A percentile compares a stretch with the other conserved stretches of the same genome.
These are phyloP conservation scores for Exophiala aquamarina DNA, from an alignment of 2,329 filamentous ascomycete species.

Conservation along the genomic window DNA sequence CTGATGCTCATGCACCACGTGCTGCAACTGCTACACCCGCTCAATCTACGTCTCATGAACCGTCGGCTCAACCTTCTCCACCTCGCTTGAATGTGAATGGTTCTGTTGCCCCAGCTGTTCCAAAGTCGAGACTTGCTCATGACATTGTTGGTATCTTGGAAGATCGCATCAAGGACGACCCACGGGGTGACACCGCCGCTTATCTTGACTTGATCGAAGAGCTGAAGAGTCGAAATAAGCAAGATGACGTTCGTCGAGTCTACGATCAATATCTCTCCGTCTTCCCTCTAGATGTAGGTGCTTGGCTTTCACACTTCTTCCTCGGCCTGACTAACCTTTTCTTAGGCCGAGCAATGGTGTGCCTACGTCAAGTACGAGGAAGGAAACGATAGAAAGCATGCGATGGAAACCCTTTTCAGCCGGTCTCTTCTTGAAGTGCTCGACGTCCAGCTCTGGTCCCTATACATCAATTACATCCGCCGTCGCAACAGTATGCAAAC, in stretches of 20 bases:
- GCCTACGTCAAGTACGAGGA: constrained; percentile 88
- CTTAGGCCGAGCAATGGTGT: constrained; percentile 86
- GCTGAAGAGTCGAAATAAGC: constrained; percentile 75
- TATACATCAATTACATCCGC: constrained; percentile 93
- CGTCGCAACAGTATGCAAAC: constrained; percentile 83
- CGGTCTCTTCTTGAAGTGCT: constrained; percentile 75
- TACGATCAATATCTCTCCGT: constrained; percentile 86
- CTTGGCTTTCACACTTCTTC: constrained; percentile 10
- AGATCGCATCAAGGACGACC: constrained; percentile 87
- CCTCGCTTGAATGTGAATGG: constrained; percentile 26
- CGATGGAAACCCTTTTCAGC: constrained; percentile 80
- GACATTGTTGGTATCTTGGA: constrained; percentile 80
- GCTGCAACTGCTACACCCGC: constrained; percentile 43
- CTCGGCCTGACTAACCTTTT: constrained; percentile 35
- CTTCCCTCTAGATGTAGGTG: constrained; percentile 87
- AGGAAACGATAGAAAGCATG: constrained; percentile 75
- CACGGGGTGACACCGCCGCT: constrained; percentile 86
- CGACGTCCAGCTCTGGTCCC: constrained; percentile 84
- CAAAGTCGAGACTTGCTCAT: constrained; percentile 62
- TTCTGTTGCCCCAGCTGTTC: constrained; percentile 31
- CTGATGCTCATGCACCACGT: constrained; percentile 42
- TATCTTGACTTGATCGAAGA: constrained; percentile 88
- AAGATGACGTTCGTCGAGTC: constrained; percentile 74
- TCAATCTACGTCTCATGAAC: constrained; percentile 34
- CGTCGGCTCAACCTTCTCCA: constrained; percentile 24